Evolutionary conservation across 2,329 filamentous ascomycete species (phyloP).

Genomic region (Bipolaris victoriae): DNA sequence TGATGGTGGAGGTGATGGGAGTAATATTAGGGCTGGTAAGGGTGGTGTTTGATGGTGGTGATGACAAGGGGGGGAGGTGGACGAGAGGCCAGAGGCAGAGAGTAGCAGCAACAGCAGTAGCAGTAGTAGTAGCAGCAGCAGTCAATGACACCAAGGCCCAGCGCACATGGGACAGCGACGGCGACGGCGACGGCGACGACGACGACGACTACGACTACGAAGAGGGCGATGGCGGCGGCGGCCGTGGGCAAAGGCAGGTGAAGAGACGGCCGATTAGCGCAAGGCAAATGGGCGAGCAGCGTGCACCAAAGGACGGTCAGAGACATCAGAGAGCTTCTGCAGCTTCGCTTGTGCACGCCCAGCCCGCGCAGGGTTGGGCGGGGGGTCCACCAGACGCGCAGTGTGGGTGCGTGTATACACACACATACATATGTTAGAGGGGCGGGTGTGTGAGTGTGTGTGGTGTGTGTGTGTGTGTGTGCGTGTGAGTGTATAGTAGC

Average conservation of each 20-base stretch:
- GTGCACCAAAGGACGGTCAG: conserved; percentile 14
- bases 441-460: background rate
- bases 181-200: background rate
- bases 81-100: conserved; percentile 2
- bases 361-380: conserved; percentile 28
- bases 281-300: conserved; percentile 29
- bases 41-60: background rate
- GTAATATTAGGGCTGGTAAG: background rate
- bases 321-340: conserved; percentile 15
- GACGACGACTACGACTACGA: background rate
- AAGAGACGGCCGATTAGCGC: conserved; percentile 24
- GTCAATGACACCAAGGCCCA: background rate
- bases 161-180: conserved; percentile 1
- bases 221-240: background rate
- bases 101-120: background rate
- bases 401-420: conserved; percentile 18
- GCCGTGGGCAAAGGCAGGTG: conserved; percentile 4
- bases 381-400: conserved; percentile 25
- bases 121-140: background rate
- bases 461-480: background rate
- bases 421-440: too few species aligned
- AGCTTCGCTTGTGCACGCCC: conserved; percentile 40
- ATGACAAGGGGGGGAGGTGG: background rate
- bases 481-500: background rate
- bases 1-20: background rate